Evolutionary conservation across 179 eudicot genomes (phyloP).

Genomic region (Heliamphora ciliata): DNA sequence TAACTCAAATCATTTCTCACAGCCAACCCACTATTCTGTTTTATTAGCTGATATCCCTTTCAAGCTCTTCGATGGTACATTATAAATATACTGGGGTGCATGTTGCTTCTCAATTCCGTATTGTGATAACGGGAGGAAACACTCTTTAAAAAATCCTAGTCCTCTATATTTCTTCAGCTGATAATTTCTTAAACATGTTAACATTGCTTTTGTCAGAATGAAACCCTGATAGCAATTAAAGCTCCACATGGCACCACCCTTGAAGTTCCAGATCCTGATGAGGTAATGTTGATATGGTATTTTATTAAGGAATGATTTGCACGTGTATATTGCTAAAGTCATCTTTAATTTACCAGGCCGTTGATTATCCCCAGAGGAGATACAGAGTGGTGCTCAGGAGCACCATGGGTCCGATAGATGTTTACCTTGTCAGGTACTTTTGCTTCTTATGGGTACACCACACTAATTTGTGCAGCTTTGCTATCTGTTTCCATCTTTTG

Average conservation of each 20-base stretch:
- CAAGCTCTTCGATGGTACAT: no score
- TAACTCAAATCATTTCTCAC: no score
- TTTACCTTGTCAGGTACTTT: slow-evolving; percentile 83
- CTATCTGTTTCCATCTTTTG: background rate
- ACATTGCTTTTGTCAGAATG: slow-evolving; percentile 41
- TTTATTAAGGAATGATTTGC: background rate
- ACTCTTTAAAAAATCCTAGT: no score
- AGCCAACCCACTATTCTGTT: no score
- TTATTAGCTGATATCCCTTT: no score
- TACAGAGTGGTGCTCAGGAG: slow-evolving; percentile 87
- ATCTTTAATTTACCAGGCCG: slow-evolving; percentile 44
- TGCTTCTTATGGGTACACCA: slow-evolving; percentile 5
- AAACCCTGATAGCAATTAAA: slow-evolving; percentile 82
- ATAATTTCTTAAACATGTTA: background rate
- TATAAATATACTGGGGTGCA: no score
- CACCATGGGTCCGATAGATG: slow-evolving; percentile 95
- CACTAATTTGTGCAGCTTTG: background rate
- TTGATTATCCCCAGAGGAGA: slow-evolving; percentile 86
- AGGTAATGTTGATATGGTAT: slow-evolving; percentile 34
- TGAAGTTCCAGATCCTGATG: slow-evolving; percentile 97
- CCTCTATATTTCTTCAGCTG: background rate
- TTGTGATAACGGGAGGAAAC: no score
- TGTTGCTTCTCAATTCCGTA: no score
- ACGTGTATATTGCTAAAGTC: slow-evolving; percentile 12
- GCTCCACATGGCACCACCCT: slow-evolving; percentile 93